A percentile compares a stretch with the other conserved stretches of the same genome.
phyloP scores from a whole-genome alignment of 257 asterid species.

The Gentiana straminea region DNA sequence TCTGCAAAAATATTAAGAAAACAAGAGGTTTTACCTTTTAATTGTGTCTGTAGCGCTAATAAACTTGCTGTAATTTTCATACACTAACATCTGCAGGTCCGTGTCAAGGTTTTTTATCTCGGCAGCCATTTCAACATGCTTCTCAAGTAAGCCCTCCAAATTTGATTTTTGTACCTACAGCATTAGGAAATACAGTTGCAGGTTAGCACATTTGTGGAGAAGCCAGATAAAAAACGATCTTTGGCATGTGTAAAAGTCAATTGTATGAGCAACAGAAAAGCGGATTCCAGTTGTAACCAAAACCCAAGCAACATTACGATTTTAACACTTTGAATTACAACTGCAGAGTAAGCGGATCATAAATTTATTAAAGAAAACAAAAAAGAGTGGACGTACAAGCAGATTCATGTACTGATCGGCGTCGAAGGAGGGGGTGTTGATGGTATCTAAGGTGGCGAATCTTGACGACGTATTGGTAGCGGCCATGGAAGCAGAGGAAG shows the following conservation, averaged over 20 bases:
- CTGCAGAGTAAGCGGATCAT: too few relatives aligned
- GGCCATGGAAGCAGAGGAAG: conserved; percentile 33
- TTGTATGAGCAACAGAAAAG: too few relatives aligned
- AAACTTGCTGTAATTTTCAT: conserved; percentile 97
- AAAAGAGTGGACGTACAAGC: conserved; percentile 39
- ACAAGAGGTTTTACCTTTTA: conserved; percentile 47
- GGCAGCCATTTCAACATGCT: conserved; percentile 99
- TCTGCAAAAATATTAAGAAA: background rate
- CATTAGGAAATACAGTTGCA: background rate
- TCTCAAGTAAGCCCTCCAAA: conserved; percentile 89
- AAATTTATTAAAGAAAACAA: background rate
- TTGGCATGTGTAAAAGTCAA: too few relatives aligned
- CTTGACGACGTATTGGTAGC: conserved; percentile 46
- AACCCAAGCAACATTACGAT: too few relatives aligned
- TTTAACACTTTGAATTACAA: too few relatives aligned
- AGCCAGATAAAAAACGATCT: too few relatives aligned
- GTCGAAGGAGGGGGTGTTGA: conserved; percentile 77
- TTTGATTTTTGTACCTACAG: conserved; percentile 83
- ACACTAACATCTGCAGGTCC: conserved; percentile 96
- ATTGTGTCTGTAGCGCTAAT: conserved; percentile 96
- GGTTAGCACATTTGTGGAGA: too few relatives aligned
- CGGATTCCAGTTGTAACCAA: too few relatives aligned
- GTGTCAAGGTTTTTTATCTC: conserved; percentile 96
- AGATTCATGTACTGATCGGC: conserved; percentile 97
- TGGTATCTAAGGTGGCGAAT: conserved; percentile 93